Percentiles rank a stretch among this genome's conserved stretches.
Conservation (phyloP, 768 basidiomycete genomes). For the Tremella mesenterica region DNA sequence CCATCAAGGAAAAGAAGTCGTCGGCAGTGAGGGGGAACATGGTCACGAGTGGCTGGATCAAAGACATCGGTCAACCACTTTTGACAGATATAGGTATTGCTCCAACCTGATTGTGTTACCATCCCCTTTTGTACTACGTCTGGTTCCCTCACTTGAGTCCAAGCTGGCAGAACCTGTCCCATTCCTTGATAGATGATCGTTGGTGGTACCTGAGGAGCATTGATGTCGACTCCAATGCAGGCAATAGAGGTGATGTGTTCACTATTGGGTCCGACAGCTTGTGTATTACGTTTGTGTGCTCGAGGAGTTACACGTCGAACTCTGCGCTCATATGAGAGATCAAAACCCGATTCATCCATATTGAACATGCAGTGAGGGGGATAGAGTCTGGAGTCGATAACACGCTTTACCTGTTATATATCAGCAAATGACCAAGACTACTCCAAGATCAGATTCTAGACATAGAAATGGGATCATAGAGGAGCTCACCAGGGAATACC, state of each 20-base stretch:
- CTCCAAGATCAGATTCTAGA: too few relatives aligned
- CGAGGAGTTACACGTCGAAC: constrained; percentile 2
- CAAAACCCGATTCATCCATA: constrained; percentile 15
- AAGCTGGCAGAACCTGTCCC: constrained; percentile 4
- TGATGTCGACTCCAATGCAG: not conserved
- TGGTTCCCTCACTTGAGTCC: too few relatives aligned
- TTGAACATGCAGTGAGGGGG: constrained; percentile 7
- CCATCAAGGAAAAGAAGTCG: constrained; percentile 16
- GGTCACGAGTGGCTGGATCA: constrained; percentile 3
- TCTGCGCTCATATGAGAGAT: not conserved
- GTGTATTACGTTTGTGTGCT: not conserved
- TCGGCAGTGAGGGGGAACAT: not conserved
- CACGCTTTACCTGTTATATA: constrained; percentile 6
- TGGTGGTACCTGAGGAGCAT: constrained; percentile 11
- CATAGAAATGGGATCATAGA: too few relatives aligned
- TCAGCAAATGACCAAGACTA: too few relatives aligned
- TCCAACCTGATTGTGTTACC: constrained; percentile 5
- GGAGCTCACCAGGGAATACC: too few relatives aligned
- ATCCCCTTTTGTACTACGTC: not conserved
- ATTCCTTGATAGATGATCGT: constrained; percentile 8
- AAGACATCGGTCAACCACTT: constrained; percentile 7
- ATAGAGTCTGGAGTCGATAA: constrained; percentile 1
- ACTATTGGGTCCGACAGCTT: too few relatives aligned
- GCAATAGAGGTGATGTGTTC: constrained; percentile 6
- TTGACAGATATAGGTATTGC: not conserved